Base-by-base conservation (phyloP, 2,329 filamentous ascomycete genomes). In the Exophiala lecanii-corni region DNA sequence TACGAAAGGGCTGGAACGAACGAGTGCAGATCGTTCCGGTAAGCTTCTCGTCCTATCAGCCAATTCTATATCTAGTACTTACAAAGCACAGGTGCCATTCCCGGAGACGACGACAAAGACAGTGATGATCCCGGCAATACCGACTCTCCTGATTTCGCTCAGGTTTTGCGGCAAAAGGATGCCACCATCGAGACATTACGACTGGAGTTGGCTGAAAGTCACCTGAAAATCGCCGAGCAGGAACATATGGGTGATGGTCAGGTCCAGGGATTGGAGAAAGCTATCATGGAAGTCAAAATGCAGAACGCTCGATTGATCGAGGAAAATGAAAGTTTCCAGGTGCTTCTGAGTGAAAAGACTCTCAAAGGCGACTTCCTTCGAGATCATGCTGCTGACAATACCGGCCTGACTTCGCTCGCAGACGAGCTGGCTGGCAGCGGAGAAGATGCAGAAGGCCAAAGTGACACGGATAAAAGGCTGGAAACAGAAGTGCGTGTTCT, bases 321-420 rank as follows among this genome's bases (percentile, higher is more conserved):
- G 68, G 92, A 98, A 66, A 97, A 97, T 59, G 92, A 98, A 67
- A 94, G 89, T 67, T 98, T 95, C 67, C 91, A 97, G 66, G 77
- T 97, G 26, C 79, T 98, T 13, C 79, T 98, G 17, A 88, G 89
- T 60, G 89, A 97, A 65, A 91, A 89, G 73, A 97, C 92, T 1
- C 76, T 98, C 45, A 95, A 94, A 61, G 92, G 92, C 20, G 91
- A 97, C 61, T 88, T 94, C 63, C 80, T 86, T 70, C 84, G 73
- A 43, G 65, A 71, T 40, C 59, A 62, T 32, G 64, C 69, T 15
- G 62, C 66, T 9, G 75, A 66, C 49, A 46, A 62, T 13, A 62
- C 63, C 62, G 70, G 45, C 63, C 59, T 71, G 53, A 73, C 71
- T 23, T 72, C 84, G 33, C 74, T 95, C 36, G 92, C 91, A 13